Evolutionary conservation across 345 rosid genomes (phyloP), one percentile per base, ranked within the genome.

Genomic region (Lumnitzera littorea): DNA sequence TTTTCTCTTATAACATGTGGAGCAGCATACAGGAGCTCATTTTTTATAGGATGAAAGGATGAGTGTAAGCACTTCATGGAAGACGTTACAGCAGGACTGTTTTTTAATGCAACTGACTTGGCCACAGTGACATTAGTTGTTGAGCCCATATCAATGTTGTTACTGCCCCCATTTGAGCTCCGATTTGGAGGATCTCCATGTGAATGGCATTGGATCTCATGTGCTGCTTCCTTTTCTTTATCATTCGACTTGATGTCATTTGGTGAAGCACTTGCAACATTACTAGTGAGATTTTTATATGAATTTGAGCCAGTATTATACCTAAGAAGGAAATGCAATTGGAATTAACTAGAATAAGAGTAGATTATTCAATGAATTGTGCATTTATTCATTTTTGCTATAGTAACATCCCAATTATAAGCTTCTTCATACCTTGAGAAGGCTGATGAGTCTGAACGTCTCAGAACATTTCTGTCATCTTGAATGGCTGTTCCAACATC

Each of bases 381-480:
- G 31, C 53, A 63, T 60, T 12, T 29, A 61, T 55, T 52, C 57
- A 53, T 53, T 56, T 60, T 24, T 15, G 31, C 12, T 58, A 58
- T 9, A 36, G 7, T 4, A 36, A 36, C 7, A 36, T 36, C 43
- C 43, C 43, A 36, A 36, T 36, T 36, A 36, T 9, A 36, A 4
- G 43, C 43, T 48, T 25, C 60, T 63, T 60, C 75, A 71, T 78
- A 86, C 96, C 81, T 89, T 46, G 87, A 86, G 79, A 86, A 86
- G 48, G 91, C 87, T 67, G 94, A 89, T 36, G 72, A 73, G 74
- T 75, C 75, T 48, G 89, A 89, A 67, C 81, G 94, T 68, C 78
- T 78, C 70, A 89, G 59, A 67, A 74, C 73, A 66, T 75, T 82
- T 65, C 48, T 76, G 36, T 82, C 87, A 61, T 76, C 76, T 25